A percentile compares a stretch with the other conserved stretches of the same genome.
Conservation (phyloP, 192 early-diverging fungal genomes). For the Linnemannia zychae region DNA sequence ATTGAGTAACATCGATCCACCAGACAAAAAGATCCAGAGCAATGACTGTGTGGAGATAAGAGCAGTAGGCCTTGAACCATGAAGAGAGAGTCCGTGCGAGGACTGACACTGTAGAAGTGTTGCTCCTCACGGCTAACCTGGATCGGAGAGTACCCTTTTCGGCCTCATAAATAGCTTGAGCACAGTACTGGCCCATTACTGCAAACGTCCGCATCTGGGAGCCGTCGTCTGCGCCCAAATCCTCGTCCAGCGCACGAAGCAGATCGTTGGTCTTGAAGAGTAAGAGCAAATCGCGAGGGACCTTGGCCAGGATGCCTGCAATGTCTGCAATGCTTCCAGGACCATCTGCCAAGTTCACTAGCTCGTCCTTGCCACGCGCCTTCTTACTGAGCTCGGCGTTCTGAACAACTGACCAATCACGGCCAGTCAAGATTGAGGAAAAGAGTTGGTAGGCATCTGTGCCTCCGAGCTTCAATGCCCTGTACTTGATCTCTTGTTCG, state of each 20-base stretch:
- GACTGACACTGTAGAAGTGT: constrained; percentile 4
- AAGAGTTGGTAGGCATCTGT: constrained; percentile 89
- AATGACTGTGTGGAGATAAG: constrained; percentile 26
- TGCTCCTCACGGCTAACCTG: not conserved
- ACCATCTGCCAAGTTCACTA: constrained; percentile 53
- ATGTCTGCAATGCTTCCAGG: constrained; percentile 67
- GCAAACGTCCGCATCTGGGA: constrained; percentile 57
- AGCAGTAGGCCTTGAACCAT: constrained; percentile 36
- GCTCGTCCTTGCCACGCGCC: constrained; percentile 46
- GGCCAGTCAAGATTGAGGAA: constrained; percentile 90
- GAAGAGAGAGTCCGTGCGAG: constrained; percentile 19
- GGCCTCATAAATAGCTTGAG: constrained; percentile 42
- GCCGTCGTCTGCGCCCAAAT: constrained; percentile 55
- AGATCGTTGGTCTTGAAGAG: constrained; percentile 95
- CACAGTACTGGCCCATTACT: constrained; percentile 56
- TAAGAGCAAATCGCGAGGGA: constrained; percentile 87
- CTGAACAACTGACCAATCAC: constrained; percentile 74
- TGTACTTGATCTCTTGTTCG: constrained; percentile 77
- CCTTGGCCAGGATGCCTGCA: constrained; percentile 83
- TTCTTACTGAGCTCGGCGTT: constrained; percentile 68
- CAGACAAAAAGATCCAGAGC: constrained; percentile 44
- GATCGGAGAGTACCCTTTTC: constrained; percentile 15
- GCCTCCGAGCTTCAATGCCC: constrained; percentile 68
- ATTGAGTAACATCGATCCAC: constrained; percentile 48
- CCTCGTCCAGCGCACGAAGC: constrained; percentile 77